Evolutionary conservation across 176 grass and related monocot genomes (phyloP).

Genomic region (barley (Hordeum vulgare)): DNA sequence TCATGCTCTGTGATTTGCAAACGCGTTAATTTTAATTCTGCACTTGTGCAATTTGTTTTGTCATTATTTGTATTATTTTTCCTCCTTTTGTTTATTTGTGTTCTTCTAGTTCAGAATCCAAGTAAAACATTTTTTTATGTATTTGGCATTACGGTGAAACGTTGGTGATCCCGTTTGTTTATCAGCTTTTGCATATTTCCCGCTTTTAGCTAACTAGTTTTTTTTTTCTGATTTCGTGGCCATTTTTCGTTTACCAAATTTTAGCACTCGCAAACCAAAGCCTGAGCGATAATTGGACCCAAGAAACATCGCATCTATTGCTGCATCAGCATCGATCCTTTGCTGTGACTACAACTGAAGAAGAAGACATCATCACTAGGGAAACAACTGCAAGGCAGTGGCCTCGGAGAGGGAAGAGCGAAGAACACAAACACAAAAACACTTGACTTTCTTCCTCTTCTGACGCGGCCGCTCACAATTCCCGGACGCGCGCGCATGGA

Average conservation of each 20-base stretch:
- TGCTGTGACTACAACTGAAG: neutral
- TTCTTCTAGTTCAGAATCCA: neutral
- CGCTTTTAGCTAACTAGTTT: neutral
- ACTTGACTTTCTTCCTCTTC: constrained; percentile 24
- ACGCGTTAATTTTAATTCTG: neutral
- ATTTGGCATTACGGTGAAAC: neutral
- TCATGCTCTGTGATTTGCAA: neutral
- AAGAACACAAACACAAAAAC: neutral
- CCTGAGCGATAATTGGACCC: neutral
- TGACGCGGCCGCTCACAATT: constrained; percentile 19
- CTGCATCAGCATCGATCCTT: neutral
- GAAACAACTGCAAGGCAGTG: neutral
- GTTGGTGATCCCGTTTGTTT: neutral
- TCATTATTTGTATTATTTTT: neutral
- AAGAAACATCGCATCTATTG: neutral
- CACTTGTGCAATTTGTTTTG: neutral
- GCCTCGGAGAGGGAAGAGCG: neutral
- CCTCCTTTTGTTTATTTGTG: neutral
- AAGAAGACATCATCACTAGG: neutral
- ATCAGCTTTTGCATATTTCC: neutral
- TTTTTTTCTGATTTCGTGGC: neutral
- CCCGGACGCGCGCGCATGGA: constrained; percentile 32
- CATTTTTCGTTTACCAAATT: neutral
- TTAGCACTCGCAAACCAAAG: neutral
- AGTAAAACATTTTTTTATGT: neutral